phyloP scores from a whole-genome alignment of 2,329 filamentous ascomycete genomes.

The Scedosporium apiospermum region DNA sequence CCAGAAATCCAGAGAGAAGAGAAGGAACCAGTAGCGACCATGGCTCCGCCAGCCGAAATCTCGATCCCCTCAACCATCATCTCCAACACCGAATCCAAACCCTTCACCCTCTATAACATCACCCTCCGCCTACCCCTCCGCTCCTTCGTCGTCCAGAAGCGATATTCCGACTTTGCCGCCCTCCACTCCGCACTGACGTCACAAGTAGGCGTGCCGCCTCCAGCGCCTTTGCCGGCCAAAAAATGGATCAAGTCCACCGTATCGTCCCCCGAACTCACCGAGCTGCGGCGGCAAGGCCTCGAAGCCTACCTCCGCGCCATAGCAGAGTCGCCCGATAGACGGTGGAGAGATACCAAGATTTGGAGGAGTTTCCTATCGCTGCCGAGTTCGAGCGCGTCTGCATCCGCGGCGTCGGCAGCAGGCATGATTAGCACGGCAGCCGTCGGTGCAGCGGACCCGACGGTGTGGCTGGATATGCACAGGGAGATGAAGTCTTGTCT shows the following conservation, averaged over 20 bases:
- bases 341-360: slow-evolving; percentile 64
- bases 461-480: slow-evolving; percentile 69
- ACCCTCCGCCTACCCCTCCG: slow-evolving; percentile 66
- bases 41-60: slow-evolving; percentile 59
- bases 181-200: slow-evolving; percentile 55
- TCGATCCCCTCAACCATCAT: slow-evolving; percentile 58
- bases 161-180: slow-evolving; percentile 68
- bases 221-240: slow-evolving; percentile 59
- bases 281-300: slow-evolving; percentile 57
- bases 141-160: slow-evolving; percentile 67
- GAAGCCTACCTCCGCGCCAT: slow-evolving; percentile 66
- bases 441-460: slow-evolving; percentile 43
- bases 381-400: slow-evolving; percentile 41
- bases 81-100: slow-evolving; percentile 46
- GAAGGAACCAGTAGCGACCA: slow-evolving; percentile 18
- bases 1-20: background rate
- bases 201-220: slow-evolving; percentile 54
- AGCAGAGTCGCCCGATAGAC: slow-evolving; percentile 60
- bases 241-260: slow-evolving; percentile 70
- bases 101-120: slow-evolving; percentile 72
- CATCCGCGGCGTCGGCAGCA: slow-evolving; percentile 37
- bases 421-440: slow-evolving; percentile 30
- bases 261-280: slow-evolving; percentile 58
- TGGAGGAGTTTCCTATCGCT: slow-evolving; percentile 70
- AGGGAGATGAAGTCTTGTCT: slow-evolving; percentile 63